Conservation (phyloP, 352 stramenopile species). For the Aphanomyces stellatus region DNA sequence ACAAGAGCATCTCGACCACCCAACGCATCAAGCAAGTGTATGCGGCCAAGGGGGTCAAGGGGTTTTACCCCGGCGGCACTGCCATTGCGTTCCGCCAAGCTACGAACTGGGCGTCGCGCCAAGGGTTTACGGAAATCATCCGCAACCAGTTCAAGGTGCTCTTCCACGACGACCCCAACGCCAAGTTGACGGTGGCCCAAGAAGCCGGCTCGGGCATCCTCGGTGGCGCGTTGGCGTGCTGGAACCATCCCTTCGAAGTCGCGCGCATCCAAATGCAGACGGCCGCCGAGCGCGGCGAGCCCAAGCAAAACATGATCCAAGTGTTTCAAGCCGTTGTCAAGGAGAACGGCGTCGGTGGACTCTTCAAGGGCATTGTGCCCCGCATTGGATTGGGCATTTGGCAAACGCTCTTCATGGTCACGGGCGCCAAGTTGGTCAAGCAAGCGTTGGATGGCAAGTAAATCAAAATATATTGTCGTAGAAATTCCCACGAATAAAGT, state of each 20-base stretch:
- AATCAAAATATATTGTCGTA: background rate
- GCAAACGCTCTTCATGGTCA: constrained; percentile 92
- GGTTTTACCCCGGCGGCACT: constrained; percentile 86
- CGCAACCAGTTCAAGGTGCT: constrained; percentile 75
- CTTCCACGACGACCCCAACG: constrained; percentile 72
- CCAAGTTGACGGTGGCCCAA: constrained; percentile 83
- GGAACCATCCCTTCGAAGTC: constrained; percentile 90
- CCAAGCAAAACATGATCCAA: constrained; percentile 86
- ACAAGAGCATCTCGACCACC: constrained; percentile 80
- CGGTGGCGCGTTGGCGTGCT: constrained; percentile 78
- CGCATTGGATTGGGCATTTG: constrained; percentile 80
- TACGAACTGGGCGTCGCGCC: constrained; percentile 87
- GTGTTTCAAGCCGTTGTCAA: constrained; percentile 81
- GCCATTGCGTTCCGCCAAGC: constrained; percentile 87
- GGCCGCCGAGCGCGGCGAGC: constrained; percentile 75
- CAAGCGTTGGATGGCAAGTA: constrained; percentile 40
- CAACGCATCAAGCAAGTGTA: constrained; percentile 82
- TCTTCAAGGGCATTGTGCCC: constrained; percentile 89
- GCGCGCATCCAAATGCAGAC: constrained; percentile 90
- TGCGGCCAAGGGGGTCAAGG: constrained; percentile 73
- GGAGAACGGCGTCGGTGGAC: constrained; percentile 67
- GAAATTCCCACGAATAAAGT: too few relatives aligned
- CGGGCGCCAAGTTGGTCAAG: constrained; percentile 83
- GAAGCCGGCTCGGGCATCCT: constrained; percentile 81
- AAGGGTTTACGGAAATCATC: constrained; percentile 85